Base-by-base conservation (phyloP, 202 grass and related monocot species). In the Miscanthus sacchariflorus region DNA sequence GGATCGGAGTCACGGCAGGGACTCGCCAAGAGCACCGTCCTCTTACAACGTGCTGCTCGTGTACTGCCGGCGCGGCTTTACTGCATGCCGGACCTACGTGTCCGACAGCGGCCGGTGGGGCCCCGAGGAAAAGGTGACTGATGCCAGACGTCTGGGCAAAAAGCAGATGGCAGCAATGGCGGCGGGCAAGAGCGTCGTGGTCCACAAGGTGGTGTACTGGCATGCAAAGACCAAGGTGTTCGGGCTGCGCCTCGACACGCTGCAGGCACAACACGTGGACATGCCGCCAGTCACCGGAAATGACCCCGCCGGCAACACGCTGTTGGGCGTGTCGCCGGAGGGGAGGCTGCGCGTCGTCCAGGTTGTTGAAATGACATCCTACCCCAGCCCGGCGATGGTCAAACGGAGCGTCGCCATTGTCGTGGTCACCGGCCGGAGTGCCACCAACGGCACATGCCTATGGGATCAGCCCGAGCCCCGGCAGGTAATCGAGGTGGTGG, bases 261-360 rank as follows among this genome's bases (percentile, higher is more conserved):
- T 83, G 33, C 6, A 14, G 1, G 46, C 68, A 23, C 1, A 19
- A 11, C 59, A 24, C 38, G n/a, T 23, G 59, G 1, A 27, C 27
- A 4, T 24, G 59, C n/a, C 12, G 59, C n/a, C 12, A 9, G 6
- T 1, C 2, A 0, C 58, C 46, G 7, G 63, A 30, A 25, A 12
- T 1, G 15, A 24, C 59, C 0, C 59, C 59, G 17, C 0, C 4
- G 69, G 36, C 80, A 24, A 24, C n/a, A 82, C 80, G 3, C 35
- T 70, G 28, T 27, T 70, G 28, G 66, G 80, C 17, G 21, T n/a
- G 14, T 38, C 66, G 27, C 80, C 66, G 3, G 18, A 82, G 9
- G 80, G 66, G 28, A 39, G 6, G 65, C 65, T 70, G 10, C 50
- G 44, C 19, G 44, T 33, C 27, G 28, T 82, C 66, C 66, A 82